Conservation (phyloP, 805 yeast genomes). For the Priceomyces castillae region DNA sequence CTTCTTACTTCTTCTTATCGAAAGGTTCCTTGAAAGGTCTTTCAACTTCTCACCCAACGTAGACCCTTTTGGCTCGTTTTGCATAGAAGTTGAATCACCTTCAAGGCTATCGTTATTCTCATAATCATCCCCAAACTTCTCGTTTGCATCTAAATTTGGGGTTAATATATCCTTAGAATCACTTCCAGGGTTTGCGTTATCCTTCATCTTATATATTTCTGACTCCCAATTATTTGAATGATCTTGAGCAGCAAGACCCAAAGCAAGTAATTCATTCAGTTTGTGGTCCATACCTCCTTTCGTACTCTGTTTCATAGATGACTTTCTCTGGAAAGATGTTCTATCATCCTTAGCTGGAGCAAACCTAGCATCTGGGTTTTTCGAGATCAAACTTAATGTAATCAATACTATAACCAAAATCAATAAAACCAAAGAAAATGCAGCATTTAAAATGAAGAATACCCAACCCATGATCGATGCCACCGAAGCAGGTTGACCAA, state of each 20-base stretch:
- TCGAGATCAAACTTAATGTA: conserved; percentile 60
- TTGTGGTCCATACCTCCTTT: conserved; percentile 10
- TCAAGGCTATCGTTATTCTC: conserved; percentile 9
- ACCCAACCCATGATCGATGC: conserved; percentile 89
- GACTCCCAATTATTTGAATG: conserved; percentile 74
- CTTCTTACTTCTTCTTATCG: conserved; percentile 20
- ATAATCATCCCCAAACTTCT: conserved; percentile 7
- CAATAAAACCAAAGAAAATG: conserved; percentile 73
- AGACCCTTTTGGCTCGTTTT: conserved; percentile 2
- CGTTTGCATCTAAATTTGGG: conserved; percentile 24
- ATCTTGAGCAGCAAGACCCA: conserved; percentile 80
- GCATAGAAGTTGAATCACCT: conserved; percentile 3
- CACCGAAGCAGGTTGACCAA: conserved; percentile 76
- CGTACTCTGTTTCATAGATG: conserved; percentile 25
- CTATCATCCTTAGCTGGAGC: conserved; percentile 91
- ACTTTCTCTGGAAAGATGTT: conserved; percentile 72
- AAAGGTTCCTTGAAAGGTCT: conserved; percentile 43
- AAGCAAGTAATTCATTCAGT: conserved; percentile 59
- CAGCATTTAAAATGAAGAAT: conserved; percentile 85
- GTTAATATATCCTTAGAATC: conserved; percentile 23
- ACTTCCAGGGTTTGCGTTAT: conserved; percentile 12
- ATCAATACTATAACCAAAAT: conserved; percentile 67
- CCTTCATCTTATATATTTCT: conserved; percentile 53
- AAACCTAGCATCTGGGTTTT: conserved; percentile 85
- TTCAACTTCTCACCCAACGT: conserved; percentile 44